Base-by-base conservation (phyloP, 495 filamentous ascomycete genomes). In the Penicillium steckii region DNA sequence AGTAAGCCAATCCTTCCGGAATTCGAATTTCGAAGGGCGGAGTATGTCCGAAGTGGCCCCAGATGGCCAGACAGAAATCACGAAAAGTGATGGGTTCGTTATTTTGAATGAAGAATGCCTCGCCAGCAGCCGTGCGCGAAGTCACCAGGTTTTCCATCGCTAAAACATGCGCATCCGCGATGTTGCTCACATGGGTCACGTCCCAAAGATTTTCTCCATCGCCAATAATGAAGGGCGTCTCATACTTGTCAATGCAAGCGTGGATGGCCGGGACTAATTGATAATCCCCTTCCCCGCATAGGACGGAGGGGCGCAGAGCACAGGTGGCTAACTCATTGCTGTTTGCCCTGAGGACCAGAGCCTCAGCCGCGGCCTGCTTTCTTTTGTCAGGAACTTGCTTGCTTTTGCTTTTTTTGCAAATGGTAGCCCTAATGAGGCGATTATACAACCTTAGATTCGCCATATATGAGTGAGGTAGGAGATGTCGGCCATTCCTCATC, bases 31-130 rank as follows among this genome's bases (percentile, higher is more conserved):
- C 61, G 52, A 71, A 79, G 3, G 67, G 67, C 29, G 81, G 83
- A 6, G 68, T 66, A 61, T 85, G 83, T 10, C 75, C 78, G 46
- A 85, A 85, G 46, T 82, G 70, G 8, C 65, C 72, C 83, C 83
- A 85, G 21, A 86, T 69, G 10, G 70, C 72, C 4, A 84, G 64
- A 45, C 82, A 80, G 50, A 86, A 82, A 61, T 82, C 77, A 25
- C 84, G 75, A 56, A 85, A 83, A 18, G 80, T 62, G 24, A 84
- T 75, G 15, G 79, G 81, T 56, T 86, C 77, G 44, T 85, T 79
- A 52, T 86, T 87, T 42, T 81, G 79, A 26, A 87, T 80, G 64
- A 83, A 85, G 57, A 86, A 82, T 13, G 75, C 79, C 52, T 85
- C 73, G 0, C 84, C 84, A 0, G 83, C 80, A 19, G 82, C 82